These are phyloP conservation scores for Thielaviopsis populi DNA, from an alignment of 2,329 filamentous ascomycete species.

Conservation along the genomic window DNA sequence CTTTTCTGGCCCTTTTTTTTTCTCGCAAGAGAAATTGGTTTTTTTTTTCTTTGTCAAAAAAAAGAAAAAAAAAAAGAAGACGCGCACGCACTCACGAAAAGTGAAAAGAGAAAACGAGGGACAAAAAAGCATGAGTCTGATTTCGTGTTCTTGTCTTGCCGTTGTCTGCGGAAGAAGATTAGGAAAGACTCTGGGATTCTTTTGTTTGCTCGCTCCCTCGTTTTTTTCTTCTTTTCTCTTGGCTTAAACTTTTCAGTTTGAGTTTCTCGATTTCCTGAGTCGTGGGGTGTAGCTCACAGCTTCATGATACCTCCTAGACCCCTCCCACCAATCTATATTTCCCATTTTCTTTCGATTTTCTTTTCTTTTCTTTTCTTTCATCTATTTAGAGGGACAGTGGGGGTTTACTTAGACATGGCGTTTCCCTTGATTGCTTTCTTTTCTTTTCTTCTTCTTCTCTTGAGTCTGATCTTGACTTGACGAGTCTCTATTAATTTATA, in stretches of 20 bases:
- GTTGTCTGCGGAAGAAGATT: background rate
- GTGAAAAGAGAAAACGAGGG: background rate
- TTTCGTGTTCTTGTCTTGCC: background rate
- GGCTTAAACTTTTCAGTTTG: background rate
- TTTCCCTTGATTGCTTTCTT: background rate
- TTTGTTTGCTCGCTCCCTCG: background rate
- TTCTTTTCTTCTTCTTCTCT: background rate
- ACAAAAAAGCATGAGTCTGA: background rate
- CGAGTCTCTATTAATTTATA: background rate
- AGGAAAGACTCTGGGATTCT: background rate
- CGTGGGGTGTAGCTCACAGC: background rate
- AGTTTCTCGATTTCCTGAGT: background rate
- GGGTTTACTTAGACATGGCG: background rate
- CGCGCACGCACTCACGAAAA: background rate
- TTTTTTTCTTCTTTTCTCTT: background rate
- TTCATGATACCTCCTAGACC: background rate
- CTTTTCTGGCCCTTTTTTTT: constrained; percentile 5
- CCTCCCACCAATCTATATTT: background rate
- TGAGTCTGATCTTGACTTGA: background rate
- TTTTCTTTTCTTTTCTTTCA: background rate
- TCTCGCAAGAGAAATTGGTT: background rate
- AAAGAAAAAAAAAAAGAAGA: background rate
- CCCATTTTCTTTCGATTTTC: background rate
- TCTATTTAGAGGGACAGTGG: background rate
- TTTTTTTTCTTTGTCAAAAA: constrained; percentile 8